These are phyloP conservation scores for Lentinula sp. DNA, from an alignment of 768 basidiomycete species.

Conservation along the genomic window DNA sequence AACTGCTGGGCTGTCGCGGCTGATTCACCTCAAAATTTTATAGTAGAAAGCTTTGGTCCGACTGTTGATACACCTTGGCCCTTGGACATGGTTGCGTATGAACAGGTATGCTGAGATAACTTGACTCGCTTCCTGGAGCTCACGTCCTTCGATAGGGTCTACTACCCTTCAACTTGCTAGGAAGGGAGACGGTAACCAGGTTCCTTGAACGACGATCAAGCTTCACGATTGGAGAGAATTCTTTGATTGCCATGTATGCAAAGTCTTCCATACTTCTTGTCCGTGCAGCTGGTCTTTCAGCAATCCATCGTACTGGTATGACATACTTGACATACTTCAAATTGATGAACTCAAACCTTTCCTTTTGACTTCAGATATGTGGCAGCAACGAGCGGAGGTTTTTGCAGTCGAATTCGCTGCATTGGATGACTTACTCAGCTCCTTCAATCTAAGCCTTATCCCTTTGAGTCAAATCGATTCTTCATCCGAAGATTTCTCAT, in stretches of 20 bases:
- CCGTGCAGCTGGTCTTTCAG: background rate
- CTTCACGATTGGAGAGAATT: background rate
- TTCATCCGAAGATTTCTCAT: constrained; percentile 7
- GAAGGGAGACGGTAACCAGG: background rate
- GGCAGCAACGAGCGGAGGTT: background rate
- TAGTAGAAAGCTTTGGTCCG: background rate
- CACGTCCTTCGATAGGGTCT: background rate
- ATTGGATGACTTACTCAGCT: constrained; percentile 19
- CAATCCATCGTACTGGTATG: background rate
- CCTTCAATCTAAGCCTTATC: constrained; percentile 5
- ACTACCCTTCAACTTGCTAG: constrained; percentile 18
- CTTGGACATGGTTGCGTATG: constrained; percentile 2
- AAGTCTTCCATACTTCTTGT: background rate
- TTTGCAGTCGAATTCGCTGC: constrained; percentile 10
- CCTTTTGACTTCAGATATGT: background rate
- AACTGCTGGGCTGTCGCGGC: constrained; percentile 25
- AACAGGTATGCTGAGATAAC: constrained; percentile 7
- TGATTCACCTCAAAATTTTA: constrained; percentile 1
- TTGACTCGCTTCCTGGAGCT: background rate
- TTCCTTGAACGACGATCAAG: constrained; percentile 1
- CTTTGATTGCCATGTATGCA: background rate
- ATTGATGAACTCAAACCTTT: background rate
- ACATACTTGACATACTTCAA: background rate
- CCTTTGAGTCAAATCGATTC: constrained; percentile 4
- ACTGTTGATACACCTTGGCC: constrained; percentile 10